phyloP scores from a whole-genome alignment of 139 green algal genomes.

The Chlorella sp. region DNA sequence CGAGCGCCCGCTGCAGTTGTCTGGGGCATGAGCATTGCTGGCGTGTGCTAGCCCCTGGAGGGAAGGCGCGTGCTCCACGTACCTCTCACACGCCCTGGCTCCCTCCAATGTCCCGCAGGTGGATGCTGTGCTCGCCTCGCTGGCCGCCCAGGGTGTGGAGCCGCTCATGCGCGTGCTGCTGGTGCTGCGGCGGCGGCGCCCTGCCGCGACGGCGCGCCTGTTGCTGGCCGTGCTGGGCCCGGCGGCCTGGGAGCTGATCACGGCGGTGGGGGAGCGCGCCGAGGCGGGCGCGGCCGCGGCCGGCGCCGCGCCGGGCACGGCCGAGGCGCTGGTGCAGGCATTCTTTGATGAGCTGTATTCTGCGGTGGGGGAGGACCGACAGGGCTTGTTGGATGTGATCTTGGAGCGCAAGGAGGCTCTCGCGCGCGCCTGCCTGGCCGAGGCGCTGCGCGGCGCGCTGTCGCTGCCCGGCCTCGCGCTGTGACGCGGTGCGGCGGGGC shows the following conservation, averaged over 20 bases:
- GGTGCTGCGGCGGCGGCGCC: background rate
- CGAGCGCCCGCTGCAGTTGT: background rate
- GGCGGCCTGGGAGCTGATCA: constrained; percentile 15
- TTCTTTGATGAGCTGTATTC: constrained; percentile 15
- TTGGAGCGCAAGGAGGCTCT: constrained; percentile 11
- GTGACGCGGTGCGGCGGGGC: too few relatives aligned
- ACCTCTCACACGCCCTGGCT: too few relatives aligned
- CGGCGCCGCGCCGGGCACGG: background rate
- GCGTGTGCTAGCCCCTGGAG: too few relatives aligned
- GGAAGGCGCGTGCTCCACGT: too few relatives aligned
- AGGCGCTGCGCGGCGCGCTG: too few relatives aligned
- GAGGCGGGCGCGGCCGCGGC: constrained; percentile 13
- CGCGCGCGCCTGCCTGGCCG: too few relatives aligned
- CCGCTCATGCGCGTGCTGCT: constrained; percentile 20
- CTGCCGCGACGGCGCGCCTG: constrained; percentile 11
- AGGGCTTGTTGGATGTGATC: constrained; percentile 12
- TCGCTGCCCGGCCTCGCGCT: too few relatives aligned
- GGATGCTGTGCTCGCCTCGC: background rate
- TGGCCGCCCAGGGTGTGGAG: constrained; percentile 10
- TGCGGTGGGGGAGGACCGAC: background rate
- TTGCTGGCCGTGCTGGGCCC: constrained; percentile 13
- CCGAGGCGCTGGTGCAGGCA: constrained; percentile 1
- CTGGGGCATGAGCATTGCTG: background rate
- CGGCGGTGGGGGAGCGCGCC: background rate
- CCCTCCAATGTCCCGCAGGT: background rate